Evolutionary conservation across 495 filamentous ascomycete species (phyloP).

Genomic region (Penicillium angulare): DNA sequence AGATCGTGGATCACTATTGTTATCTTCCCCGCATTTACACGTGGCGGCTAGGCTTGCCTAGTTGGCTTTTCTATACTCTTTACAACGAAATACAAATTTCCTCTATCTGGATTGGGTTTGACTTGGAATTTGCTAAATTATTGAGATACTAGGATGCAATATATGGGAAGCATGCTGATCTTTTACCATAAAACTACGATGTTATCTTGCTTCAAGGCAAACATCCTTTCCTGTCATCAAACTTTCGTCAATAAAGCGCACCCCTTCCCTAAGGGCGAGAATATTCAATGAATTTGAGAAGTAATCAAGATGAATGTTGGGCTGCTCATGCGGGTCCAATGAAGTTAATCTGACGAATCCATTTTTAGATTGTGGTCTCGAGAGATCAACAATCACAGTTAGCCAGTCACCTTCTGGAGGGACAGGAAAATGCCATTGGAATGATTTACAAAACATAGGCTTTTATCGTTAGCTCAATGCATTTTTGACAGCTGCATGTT

Average conservation of each 20-base stretch:
- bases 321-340: slow-evolving; percentile 47
- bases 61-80: no score
- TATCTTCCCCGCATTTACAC: neutral
- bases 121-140: no score
- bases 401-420: slow-evolving; percentile 48
- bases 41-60: neutral
- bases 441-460: slow-evolving; percentile 54
- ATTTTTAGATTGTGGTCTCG: slow-evolving; percentile 49
- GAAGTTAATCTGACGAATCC: slow-evolving; percentile 52
- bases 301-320: slow-evolving; percentile 61
- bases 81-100: no score
- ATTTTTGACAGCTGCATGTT: neutral
- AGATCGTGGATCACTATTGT: neutral
- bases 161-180: no score
- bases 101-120: no score
- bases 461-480: neutral
- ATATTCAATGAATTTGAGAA: slow-evolving; percentile 54
- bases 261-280: slow-evolving; percentile 54
- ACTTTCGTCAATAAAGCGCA: slow-evolving; percentile 54
- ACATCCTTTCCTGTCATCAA: slow-evolving; percentile 51
- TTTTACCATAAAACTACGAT: no score
- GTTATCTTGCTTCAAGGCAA: slow-evolving; percentile 56
- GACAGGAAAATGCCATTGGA: slow-evolving; percentile 61
- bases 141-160: no score
- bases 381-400: slow-evolving; percentile 59